Percentiles rank a stretch among this genome's conserved stretches.
These are phyloP conservation scores for Pistacia integerrima DNA, from an alignment of 345 rosid genomes.

Conservation along the genomic window DNA sequence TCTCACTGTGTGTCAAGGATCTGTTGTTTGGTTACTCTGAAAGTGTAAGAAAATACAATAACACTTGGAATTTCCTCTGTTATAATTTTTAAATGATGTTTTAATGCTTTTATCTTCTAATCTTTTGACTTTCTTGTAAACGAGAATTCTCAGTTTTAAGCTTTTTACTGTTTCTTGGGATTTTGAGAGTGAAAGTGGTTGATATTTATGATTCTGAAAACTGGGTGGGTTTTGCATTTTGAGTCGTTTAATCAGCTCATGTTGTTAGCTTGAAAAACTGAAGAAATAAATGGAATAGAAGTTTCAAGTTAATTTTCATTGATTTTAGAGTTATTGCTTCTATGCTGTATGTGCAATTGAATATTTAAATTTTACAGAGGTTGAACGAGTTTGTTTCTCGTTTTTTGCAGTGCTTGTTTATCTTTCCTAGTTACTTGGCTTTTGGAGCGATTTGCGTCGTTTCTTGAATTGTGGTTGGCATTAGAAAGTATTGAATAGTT, in stretches of 20 bases:
- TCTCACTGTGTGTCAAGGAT: not conserved
- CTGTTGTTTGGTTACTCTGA: slow-evolving; percentile 25
- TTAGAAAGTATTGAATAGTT: not conserved
- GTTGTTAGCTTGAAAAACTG: slow-evolving; percentile 17
- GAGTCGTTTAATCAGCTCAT: not conserved
- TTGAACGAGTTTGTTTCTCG: not conserved
- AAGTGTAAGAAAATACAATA: slow-evolving; percentile 7
- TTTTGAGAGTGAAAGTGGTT: not conserved
- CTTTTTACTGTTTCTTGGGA: not conserved
- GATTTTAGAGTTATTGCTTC: not conserved
- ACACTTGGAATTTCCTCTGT: not conserved
- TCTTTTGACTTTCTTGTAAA: no score
- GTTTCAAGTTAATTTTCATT: not conserved
- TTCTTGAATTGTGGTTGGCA: not conserved
- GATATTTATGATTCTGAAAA: slow-evolving; percentile 5
- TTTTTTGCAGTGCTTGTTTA: not conserved
- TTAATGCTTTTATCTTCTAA: not conserved
- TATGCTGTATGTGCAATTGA: not conserved
- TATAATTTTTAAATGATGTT: slow-evolving; percentile 10
- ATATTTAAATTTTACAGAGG: no score
- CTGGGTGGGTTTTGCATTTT: not conserved
- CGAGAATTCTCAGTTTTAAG: slow-evolving; percentile 4
- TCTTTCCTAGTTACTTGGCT: not conserved
- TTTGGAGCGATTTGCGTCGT: not conserved
- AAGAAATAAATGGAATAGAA: not conserved